A percentile compares a stretch with the other conserved stretches of the same genome.
Conservation (phyloP, 2,329 filamentous ascomycete genomes). For the Dryadomyces sulphureus region DNA sequence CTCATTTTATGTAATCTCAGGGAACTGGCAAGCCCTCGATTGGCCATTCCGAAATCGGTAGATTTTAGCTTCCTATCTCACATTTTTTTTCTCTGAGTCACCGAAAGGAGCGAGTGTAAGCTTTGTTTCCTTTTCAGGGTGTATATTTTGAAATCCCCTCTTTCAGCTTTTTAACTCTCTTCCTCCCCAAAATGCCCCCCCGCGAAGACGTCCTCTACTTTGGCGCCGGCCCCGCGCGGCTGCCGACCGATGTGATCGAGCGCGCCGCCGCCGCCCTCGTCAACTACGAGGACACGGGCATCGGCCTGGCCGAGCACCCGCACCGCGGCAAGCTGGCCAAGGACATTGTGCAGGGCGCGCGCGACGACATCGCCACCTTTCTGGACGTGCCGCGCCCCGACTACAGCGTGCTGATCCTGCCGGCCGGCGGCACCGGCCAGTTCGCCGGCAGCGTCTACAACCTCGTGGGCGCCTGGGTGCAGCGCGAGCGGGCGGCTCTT, state of each 20-base stretch:
- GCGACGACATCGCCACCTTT: slow-evolving; percentile 55
- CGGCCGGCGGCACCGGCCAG: slow-evolving; percentile 72
- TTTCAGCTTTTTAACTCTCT: neutral
- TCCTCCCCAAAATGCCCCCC: slow-evolving; percentile 8
- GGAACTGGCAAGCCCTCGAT: too few relatives aligned
- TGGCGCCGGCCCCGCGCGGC: slow-evolving; percentile 74
- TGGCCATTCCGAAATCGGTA: neutral
- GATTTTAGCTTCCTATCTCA: neutral
- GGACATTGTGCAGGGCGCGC: slow-evolving; percentile 65
- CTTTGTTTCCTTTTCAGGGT: neutral
- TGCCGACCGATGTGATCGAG: slow-evolving; percentile 72
- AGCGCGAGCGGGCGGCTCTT: slow-evolving; percentile 39
- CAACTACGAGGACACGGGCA: slow-evolving; percentile 66
- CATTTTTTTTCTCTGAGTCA: neutral
- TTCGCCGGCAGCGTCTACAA: slow-evolving; percentile 80
- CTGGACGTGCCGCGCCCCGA: slow-evolving; percentile 61
- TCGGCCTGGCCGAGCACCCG: slow-evolving; percentile 78
- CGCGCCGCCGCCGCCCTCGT: slow-evolving; percentile 61
- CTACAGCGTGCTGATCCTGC: slow-evolving; percentile 81
- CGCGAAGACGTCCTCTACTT: slow-evolving; percentile 32
- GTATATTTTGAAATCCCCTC: neutral
- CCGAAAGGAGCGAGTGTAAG: too few relatives aligned
- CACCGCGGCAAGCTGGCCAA: slow-evolving; percentile 71
- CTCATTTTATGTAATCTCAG: too few relatives aligned
- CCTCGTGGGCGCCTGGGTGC: slow-evolving; percentile 69